Percentiles rank a stretch among this genome's conserved stretches.
Evolutionary conservation across 1,139 yeast species (phyloP).

Genomic region (Candida sojae): DNA sequence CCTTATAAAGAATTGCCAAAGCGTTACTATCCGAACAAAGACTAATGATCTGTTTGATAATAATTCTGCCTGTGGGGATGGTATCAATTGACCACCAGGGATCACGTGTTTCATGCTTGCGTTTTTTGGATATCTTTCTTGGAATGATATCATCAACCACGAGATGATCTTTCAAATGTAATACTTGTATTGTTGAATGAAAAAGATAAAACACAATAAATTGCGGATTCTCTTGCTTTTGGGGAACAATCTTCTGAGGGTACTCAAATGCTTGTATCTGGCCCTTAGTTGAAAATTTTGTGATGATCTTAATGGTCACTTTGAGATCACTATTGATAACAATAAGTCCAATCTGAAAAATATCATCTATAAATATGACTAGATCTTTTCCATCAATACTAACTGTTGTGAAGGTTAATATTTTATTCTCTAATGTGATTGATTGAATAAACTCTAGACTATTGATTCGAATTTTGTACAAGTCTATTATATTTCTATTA

Average conservation of each 20-base stretch:
- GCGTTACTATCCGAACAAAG: slow-evolving; percentile 9
- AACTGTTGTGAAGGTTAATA: slow-evolving; percentile 10
- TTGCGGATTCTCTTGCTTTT: slow-evolving; percentile 12
- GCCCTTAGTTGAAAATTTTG: slow-evolving; percentile 24
- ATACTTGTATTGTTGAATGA: slow-evolving; percentile 30
- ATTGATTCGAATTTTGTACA: slow-evolving; percentile 12
- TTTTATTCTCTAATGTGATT: not conserved
- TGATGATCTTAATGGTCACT: slow-evolving; percentile 8
- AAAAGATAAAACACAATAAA: slow-evolving; percentile 30
- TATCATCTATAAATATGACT: slow-evolving; percentile 8
- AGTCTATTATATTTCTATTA: slow-evolving; percentile 20
- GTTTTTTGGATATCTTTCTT: slow-evolving; percentile 7
- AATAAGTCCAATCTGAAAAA: slow-evolving; percentile 6
- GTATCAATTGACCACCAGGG: slow-evolving; percentile 17
- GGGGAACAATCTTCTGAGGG: slow-evolving; percentile 23
- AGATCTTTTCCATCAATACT: slow-evolving; percentile 4
- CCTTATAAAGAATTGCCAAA: slow-evolving; percentile 38
- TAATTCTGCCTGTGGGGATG: slow-evolving; percentile 30
- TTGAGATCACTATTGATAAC: slow-evolving; percentile 7
- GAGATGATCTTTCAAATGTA: slow-evolving; percentile 10
- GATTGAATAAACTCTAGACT: not conserved
- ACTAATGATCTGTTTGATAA: slow-evolving; percentile 25
- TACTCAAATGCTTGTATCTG: slow-evolving; percentile 23
- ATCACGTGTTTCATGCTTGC: slow-evolving; percentile 9
- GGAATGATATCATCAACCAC: not conserved